Base-by-base conservation (phyloP, 768 basidiomycete species). In the Chalciporus pseudorubinellus region DNA sequence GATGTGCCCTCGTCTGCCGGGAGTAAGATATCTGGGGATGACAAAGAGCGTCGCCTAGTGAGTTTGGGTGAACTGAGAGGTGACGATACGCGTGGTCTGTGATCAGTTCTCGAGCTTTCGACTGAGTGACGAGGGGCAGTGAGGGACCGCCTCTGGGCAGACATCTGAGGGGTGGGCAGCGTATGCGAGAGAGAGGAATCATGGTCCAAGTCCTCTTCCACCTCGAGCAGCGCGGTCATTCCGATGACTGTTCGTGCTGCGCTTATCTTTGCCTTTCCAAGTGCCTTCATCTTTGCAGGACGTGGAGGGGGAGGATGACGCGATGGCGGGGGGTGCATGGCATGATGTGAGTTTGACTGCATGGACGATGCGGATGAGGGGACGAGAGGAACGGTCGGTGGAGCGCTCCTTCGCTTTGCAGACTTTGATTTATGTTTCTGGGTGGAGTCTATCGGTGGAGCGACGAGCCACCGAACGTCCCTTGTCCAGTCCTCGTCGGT, bases 401-500 rank as follows among this genome's bases (percentile, higher is more conserved):
- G 57, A 7, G 59, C 52, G 33, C 58, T 66, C 24, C 47, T 61
- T 19, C 58, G 56, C 40, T 56, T 63, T 2, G 36, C 16, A 16
- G 46, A 14, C 52, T 67, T 70, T 39, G 58, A 50, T 22, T 59
- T 63, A 26, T 41, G 29, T 20, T 62, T 68, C 11, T 44, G 45
- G 12, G 46, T 47, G 18, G 51, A 22, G 31, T 48, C 46, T 31
- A 58, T 26, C 20, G 68, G 63, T 34, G 78, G 63, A 45, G 72
- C 63, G 26, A 70, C 77, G 26, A 89, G 79, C 82, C 82, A 86
- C 29, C 82, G 76, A 16, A 85, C 79, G 44, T 88, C 85, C 55
- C 77, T 79, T 12, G 82, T 78, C 87, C 84, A 88, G 57, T 85
- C 80, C 46, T 82, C 75, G 59, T 81, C 78, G 4, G 76, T 77